phyloP scores from a whole-genome alignment of 306 rosid species.

The Rosa persica region DNA sequence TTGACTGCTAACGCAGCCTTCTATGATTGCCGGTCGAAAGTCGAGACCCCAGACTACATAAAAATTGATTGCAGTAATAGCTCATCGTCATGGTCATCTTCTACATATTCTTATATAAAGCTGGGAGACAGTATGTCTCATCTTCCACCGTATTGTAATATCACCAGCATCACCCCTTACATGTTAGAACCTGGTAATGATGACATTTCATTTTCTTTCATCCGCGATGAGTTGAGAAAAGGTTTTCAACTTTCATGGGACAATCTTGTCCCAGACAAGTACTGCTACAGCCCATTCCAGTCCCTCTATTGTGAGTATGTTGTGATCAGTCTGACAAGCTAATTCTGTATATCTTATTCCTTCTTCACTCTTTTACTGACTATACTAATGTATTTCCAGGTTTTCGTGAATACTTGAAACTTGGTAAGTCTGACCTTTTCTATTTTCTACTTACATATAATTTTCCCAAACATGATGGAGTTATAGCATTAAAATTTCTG shows the following conservation, averaged over 20 bases:
- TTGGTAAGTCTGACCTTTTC: background rate
- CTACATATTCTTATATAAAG: background rate
- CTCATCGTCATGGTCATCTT: background rate
- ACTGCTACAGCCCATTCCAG: background rate
- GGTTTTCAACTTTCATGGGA: background rate
- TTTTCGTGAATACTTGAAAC: background rate
- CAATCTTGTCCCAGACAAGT: accelerated
- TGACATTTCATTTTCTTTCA: background rate
- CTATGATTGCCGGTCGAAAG: constrained; percentile 1
- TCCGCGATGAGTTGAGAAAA: background rate
- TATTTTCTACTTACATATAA: background rate
- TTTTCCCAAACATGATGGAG: background rate
- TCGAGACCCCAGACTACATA: background rate
- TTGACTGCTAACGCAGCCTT: background rate
- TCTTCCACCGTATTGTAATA: background rate
- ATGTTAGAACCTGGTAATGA: accelerated
- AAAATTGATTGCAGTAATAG: background rate
- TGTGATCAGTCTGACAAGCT: background rate
- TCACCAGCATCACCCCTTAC: background rate
- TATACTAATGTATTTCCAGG: background rate
- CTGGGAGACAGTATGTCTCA: background rate
- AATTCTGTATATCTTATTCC: background rate
- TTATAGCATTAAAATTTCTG: background rate
- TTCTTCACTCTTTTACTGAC: background rate
- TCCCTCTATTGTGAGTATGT: constrained; percentile 2